These are phyloP conservation scores for Fusarium agapanthi DNA, from an alignment of 2,329 filamentous ascomycete genomes.

Conservation along the genomic window DNA sequence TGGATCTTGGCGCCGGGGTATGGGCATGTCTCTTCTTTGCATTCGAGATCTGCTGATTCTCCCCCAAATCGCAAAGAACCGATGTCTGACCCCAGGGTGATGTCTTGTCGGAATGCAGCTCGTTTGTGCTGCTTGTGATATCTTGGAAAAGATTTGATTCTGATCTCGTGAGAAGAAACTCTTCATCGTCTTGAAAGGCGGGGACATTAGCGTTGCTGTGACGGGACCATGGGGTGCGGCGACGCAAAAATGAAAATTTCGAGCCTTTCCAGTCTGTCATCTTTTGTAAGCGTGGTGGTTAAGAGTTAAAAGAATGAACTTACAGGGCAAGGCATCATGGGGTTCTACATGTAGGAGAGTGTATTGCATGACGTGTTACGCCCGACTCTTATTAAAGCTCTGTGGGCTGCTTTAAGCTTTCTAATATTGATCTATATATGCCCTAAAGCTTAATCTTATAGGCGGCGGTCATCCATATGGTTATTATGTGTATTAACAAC, in stretches of 20 bases:
- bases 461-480: accelerated
- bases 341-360: no score
- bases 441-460: no score
- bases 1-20: not conserved
- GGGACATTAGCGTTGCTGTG: not conserved
- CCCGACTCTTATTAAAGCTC: no score
- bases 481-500: accelerated
- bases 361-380: no score
- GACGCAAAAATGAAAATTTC: not conserved
- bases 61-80: not conserved
- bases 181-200: not conserved
- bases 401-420: no score
- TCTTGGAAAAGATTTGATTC: not conserved
- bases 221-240: not conserved
- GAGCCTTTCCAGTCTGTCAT: not conserved
- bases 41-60: not conserved
- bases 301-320: not conserved
- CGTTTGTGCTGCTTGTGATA: not conserved
- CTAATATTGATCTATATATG: no score
- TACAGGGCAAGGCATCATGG: accelerated
- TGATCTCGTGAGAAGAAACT: not conserved
- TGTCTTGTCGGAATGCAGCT: accelerated
- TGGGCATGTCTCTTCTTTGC: not conserved
- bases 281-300: not conserved
- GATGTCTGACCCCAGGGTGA: not conserved